These are phyloP conservation scores for Erigeron philadelphicus DNA, from an alignment of 140 eudicot genomes.

Conservation along the genomic window DNA sequence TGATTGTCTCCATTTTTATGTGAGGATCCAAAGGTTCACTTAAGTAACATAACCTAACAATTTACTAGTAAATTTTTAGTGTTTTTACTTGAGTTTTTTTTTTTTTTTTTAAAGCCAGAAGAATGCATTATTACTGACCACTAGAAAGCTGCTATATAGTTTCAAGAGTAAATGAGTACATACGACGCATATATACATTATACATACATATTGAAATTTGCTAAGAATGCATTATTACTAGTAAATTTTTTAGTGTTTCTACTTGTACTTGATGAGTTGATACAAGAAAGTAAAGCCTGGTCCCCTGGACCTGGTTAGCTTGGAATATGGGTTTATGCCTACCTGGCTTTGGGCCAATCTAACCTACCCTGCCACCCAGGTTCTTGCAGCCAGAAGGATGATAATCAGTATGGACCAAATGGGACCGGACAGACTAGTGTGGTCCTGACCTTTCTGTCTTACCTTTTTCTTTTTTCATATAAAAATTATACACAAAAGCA, in stretches of 20 bases:
- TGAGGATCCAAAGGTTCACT: too few relatives aligned
- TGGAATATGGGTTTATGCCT: constrained; percentile 15
- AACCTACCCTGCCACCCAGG: constrained; percentile 32
- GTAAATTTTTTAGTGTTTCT: not conserved
- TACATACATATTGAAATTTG: too few relatives aligned
- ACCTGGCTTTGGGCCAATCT: constrained; percentile 26
- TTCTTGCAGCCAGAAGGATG: constrained; percentile 23
- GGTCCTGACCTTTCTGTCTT: constrained; percentile 19
- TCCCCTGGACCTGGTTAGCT: constrained; percentile 8
- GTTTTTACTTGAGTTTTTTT: too few relatives aligned
- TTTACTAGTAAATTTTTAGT: not conserved
- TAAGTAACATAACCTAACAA: too few relatives aligned
- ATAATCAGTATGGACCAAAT: constrained; percentile 23
- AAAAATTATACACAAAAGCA: not conserved
- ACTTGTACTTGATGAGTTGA: not conserved
- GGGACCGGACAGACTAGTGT: constrained; percentile 19
- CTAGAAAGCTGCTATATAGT: too few relatives aligned
- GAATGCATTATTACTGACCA: too few relatives aligned
- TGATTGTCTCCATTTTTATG: too few relatives aligned
- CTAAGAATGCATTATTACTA: too few relatives aligned
- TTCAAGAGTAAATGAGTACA: too few relatives aligned
- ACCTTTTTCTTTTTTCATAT: not conserved
- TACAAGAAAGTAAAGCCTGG: not conserved
- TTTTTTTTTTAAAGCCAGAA: too few relatives aligned
- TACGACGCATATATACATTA: too few relatives aligned